Evolutionary conservation across 352 stramenopile genomes (phyloP), one percentile per base, ranked within the genome.

Genomic region (Globisporangium nodosum): DNA sequence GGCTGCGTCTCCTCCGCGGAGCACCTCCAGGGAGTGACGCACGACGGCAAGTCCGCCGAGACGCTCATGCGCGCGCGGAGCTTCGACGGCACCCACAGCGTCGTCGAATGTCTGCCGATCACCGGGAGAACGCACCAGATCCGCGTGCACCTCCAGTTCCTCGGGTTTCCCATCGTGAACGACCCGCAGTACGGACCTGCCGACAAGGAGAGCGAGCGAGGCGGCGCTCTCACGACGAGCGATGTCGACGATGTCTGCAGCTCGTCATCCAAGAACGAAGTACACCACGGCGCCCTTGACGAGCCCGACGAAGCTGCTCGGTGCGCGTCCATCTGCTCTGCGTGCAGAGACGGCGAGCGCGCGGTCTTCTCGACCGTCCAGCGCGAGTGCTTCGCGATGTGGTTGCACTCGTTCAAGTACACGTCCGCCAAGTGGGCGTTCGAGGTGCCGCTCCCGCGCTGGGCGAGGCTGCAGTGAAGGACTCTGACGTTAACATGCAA

Each of bases 111-210:
- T 58, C 75, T 87, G 49, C 94, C 95, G 39, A 66, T 90, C 24
- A 98, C 96, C 9, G 96, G 96, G 6, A 65, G 96, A 9, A 98
- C 92, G 5, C 96, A 99, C 71, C 95, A 99, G 73, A 97, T 98
- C 65, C 86, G 96, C 31, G 72, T 98, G 1, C 96, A 99, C 64
- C 74, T 98, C 21, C 86, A 98, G 60, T 71, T 85, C 52, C 49
- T 93, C 21, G 79, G 74, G 5, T 85, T 85, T 60, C 89, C 95
- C 0, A 98, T 98, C 66, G 90, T 81, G 18, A 98, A 98, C 64
- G 93, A 98, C 63, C 88, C 93, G n/a, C 86, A 93, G 56, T 98
- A 98, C 67, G 94, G 92, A 31, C 47, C 63, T 27, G n/a, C 2
- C 2, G 53, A 12, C n/a, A 9, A 16, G 57, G 33, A 24, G 37